phyloP scores from a whole-genome alignment of 352 stramenopile species.

The Phytopythium kandeliae region DNA sequence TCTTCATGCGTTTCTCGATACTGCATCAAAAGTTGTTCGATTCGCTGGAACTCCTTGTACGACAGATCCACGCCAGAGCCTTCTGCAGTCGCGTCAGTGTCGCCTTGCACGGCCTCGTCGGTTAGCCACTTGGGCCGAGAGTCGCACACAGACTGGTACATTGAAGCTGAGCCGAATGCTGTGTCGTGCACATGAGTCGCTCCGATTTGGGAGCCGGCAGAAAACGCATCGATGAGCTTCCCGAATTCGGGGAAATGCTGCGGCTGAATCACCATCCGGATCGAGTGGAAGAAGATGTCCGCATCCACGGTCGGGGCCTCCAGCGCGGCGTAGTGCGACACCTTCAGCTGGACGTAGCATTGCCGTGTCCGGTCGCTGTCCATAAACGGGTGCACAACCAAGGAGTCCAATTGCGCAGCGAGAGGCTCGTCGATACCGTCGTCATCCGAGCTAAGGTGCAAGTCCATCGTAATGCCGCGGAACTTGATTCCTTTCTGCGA shows the following conservation, averaged over 20 bases:
- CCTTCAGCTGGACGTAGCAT: constrained; percentile 81
- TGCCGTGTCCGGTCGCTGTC: constrained; percentile 55
- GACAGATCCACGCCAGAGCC: constrained; percentile 49
- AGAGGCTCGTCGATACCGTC: constrained; percentile 25
- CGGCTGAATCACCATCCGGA: constrained; percentile 71
- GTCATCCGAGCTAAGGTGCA: constrained; percentile 60
- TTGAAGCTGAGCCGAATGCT: constrained; percentile 26
- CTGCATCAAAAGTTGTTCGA: constrained; percentile 73
- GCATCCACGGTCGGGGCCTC: constrained; percentile 68
- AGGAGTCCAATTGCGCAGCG: constrained; percentile 19
- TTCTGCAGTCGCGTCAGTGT: constrained; percentile 24
- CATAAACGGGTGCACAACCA: constrained; percentile 62
- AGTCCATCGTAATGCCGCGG: constrained; percentile 73
- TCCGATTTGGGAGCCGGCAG: constrained; percentile 7
- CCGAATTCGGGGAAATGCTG: constrained; percentile 75
- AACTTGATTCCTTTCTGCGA: constrained; percentile 85
- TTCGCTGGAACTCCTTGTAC: constrained; percentile 78
- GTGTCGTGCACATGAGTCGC: constrained; percentile 12
- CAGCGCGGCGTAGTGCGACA: constrained; percentile 72
- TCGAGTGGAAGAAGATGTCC: constrained; percentile 80
- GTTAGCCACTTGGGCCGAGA: constrained; percentile 50
- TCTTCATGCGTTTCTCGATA: constrained; percentile 79
- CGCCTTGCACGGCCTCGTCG: constrained; percentile 14
- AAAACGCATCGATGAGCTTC: constrained; percentile 66
- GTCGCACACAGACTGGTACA: constrained; percentile 80